phyloP scores from a whole-genome alignment of 1,284 basidiomycete species.

The Erythrobasidium hasegawianum region DNA sequence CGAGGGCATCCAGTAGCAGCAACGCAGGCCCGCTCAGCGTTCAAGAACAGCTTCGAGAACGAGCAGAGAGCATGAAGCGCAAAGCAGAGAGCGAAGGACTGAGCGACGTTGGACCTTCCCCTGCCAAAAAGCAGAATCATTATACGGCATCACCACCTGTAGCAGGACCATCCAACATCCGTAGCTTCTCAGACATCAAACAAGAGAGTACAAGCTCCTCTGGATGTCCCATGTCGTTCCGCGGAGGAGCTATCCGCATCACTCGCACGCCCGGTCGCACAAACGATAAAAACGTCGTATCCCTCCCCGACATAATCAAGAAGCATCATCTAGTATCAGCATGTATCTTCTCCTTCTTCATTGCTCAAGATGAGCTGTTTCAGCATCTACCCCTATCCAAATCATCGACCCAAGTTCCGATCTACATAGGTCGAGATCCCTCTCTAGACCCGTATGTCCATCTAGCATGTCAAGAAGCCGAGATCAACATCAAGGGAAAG shows the following conservation, averaged over 20 bases:
- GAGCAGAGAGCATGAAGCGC: not conserved
- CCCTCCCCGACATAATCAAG: slow-evolving; percentile 23
- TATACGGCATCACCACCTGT: not conserved
- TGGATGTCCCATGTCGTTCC: slow-evolving; percentile 13
- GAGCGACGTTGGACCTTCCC: not conserved
- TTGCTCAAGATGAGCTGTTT: slow-evolving; percentile 25
- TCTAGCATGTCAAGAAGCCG: not conserved
- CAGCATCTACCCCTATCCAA: slow-evolving; percentile 22
- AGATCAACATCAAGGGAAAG: slow-evolving; percentile 4
- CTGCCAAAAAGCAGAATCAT: not conserved
- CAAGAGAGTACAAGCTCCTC: not conserved
- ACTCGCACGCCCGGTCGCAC: slow-evolving; percentile 35
- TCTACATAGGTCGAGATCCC: slow-evolving; percentile 30
- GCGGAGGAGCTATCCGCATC: slow-evolving; percentile 26
- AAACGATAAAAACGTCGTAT: slow-evolving; percentile 20
- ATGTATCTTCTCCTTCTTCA: slow-evolving; percentile 26
- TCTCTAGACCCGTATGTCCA: slow-evolving; percentile 10
- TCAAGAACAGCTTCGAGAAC: not conserved
- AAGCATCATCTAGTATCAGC: slow-evolving; percentile 10
- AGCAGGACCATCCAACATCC: not conserved
- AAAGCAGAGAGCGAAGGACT: not conserved
- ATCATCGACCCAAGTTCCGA: not conserved
- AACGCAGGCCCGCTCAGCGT: not conserved
- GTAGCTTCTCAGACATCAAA: too few species aligned
- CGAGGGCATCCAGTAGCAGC: too few species aligned